Base-by-base conservation (phyloP, 2,329 filamentous ascomycete genomes). In the Aureobasidium mangrovei region DNA sequence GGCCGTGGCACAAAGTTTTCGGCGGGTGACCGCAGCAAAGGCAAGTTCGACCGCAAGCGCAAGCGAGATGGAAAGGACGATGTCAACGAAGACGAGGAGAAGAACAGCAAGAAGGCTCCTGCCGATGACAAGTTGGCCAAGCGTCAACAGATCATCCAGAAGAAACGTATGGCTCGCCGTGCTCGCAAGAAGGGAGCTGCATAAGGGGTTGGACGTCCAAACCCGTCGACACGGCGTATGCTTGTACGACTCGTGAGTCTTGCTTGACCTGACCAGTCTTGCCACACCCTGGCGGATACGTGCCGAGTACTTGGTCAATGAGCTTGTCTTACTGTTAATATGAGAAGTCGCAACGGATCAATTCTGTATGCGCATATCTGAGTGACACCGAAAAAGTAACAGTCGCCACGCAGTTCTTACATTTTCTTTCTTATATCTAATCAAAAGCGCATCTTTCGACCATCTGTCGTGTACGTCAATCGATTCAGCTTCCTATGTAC, bases 71-170 rank as follows among this genome's bases (percentile, higher is more conserved):
- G 52, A 44, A 62, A 64, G 18, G 60, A 60, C 42, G 57, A 56
- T 49, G 52, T 46, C 51, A n/a, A 53, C 57, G 56, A 58, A 47
- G 55, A 36, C 42, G 47, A 47, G 52, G 53, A 46, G 53, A 43
- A 36, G 29, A 52, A 67, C 12, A 69, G 70, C 33, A 70, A 73
- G 33, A 70, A 74, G 46, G 47, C 58, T 29, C 56, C 58, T 26
- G 63, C 65, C 24, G 79, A 83, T 62, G 78, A 76, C 58, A 73
- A 74, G 70, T 66, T 81, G 53, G 79, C 79, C 28, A 80, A 79
- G 66, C 72, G 81, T 59, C 87, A 89, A 64, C 84, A 83, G 64
- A 87, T 96, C 64, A 94, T 95, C 69, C 84, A 83, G 46, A 84
- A 88, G 69, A 96, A 95, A 75, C 79, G 89, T 59, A 81, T 86